Evolutionary conservation across 1,139 yeast genomes (phyloP), one percentile per base, ranked within the genome.

Genomic region (Diutina rugosa): DNA sequence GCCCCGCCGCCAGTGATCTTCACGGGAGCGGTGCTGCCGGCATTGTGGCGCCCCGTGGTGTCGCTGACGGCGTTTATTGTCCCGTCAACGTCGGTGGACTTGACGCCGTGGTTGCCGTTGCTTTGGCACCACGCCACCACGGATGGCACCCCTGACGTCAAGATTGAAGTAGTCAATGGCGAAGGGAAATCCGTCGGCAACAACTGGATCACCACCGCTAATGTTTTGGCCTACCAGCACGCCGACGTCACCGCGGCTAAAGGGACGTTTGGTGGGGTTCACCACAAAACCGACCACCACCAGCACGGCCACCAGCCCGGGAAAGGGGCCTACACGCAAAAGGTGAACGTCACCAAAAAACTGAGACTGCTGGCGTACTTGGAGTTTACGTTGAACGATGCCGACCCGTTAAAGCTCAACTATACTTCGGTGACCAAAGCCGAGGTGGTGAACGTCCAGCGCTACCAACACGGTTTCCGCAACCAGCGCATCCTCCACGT

Each of bases 141-240:
- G 14, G 41, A 12, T 12, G n/a, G 41, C 41, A 3, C 26, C 26
- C 26, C 26, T 3, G 41, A 35, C 14, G 62, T 83, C 51, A 73
- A 72, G 56, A 69, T 84, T 46, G 80, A 77, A 60, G 72, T 87
- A 16, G 75, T 79, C 48, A 86, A 86, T 64, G 90, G 90, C 41
- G 62, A 80, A 44, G 78, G 76, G 56, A 79, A 74, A 28, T 62
- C 69, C 2, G 72, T 82, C 55, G 87, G 85, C 1, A 71, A 76
- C 45, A 80, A 85, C 67, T 87, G 95, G 95, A 77, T 86, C 55
- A 72, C 85, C 29, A 74, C 85, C 46, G 90, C 85, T n/a, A 83
- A 80, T 61, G 65, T 87, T 51, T 71, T 84, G 56, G 72, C 82
- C 5, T 88, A 87, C 84, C 84, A 84, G 66, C 73, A 74, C 58